phyloP scores from a whole-genome alignment of 2,329 filamentous ascomycete species.

The Thielaviopsis musarum region DNA sequence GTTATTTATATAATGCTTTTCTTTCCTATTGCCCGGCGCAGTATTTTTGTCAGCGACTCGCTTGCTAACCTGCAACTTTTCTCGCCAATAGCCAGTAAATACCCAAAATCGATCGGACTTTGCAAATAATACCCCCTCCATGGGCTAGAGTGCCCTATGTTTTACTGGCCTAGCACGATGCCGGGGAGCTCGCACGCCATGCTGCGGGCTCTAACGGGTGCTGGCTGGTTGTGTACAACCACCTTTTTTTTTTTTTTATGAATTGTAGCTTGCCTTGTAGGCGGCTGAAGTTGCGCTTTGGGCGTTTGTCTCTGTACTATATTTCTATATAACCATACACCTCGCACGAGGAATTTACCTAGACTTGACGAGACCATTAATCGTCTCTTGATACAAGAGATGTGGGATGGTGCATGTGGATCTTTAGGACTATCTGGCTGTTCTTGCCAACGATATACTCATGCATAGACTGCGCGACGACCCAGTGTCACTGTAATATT shows the following conservation, averaged over 20 bases:
- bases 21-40: neutral
- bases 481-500: neutral
- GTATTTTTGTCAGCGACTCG: neutral
- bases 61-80: neutral
- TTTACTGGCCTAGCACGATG: neutral
- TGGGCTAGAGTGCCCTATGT: neutral
- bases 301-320: neutral
- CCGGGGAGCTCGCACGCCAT: neutral
- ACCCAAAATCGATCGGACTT: neutral
- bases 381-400: neutral
- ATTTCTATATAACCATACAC: neutral
- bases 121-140: neutral
- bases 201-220: neutral
- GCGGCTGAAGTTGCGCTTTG: neutral
- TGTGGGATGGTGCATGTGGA: neutral
- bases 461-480: neutral
- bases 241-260: neutral
- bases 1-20: constrained; percentile 14
- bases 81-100: neutral
- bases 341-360: neutral
- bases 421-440: neutral
- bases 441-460: neutral
- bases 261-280: neutral
- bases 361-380: neutral
- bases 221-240: neutral